These are phyloP conservation scores for Fusarium solani-melongenae DNA, from an alignment of 2,329 filamentous ascomycete species.

Conservation along the genomic window DNA sequence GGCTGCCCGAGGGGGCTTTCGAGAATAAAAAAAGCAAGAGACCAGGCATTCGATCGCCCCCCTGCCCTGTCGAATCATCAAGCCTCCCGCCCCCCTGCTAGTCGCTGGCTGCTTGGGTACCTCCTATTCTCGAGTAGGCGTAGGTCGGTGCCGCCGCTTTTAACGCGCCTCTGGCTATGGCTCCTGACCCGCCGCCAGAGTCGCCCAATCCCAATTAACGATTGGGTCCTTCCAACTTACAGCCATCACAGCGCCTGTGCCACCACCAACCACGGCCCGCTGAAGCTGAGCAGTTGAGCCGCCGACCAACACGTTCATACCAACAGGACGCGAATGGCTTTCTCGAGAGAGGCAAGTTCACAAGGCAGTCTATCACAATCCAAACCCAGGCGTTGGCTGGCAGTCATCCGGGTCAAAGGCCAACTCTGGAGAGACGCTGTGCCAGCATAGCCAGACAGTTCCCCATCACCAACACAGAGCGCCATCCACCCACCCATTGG, in stretches of 20 bases:
- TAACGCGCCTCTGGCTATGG: slow-evolving; percentile 35
- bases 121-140: slow-evolving; percentile 31
- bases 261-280: slow-evolving; percentile 19
- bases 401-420: slow-evolving; percentile 15
- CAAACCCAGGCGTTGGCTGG: slow-evolving; percentile 32
- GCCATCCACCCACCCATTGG: slow-evolving; percentile 19
- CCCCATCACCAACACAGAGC: slow-evolving; percentile 22
- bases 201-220: slow-evolving; percentile 38
- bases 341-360: slow-evolving; percentile 11
- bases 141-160: slow-evolving; percentile 42
- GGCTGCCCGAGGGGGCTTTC: slow-evolving; percentile 32
- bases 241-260: slow-evolving; percentile 37
- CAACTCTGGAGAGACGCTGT: slow-evolving; percentile 11
- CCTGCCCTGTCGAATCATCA: slow-evolving; percentile 31
- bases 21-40: slow-evolving; percentile 43
- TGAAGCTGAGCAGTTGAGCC: slow-evolving; percentile 23
- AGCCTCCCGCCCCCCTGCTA: slow-evolving; percentile 29
- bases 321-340: slow-evolving; percentile 7
- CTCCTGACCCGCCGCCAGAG: slow-evolving; percentile 24
- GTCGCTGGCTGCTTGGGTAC: not conserved
- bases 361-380: slow-evolving; percentile 23
- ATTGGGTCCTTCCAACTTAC: slow-evolving; percentile 33
- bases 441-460: slow-evolving; percentile 12
- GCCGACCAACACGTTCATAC: slow-evolving; percentile 28
- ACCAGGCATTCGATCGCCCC: slow-evolving; percentile 17